These are phyloP conservation scores for Yamadazyma sp. DNA, from an alignment of 805 yeast species.

Conservation along the genomic window DNA sequence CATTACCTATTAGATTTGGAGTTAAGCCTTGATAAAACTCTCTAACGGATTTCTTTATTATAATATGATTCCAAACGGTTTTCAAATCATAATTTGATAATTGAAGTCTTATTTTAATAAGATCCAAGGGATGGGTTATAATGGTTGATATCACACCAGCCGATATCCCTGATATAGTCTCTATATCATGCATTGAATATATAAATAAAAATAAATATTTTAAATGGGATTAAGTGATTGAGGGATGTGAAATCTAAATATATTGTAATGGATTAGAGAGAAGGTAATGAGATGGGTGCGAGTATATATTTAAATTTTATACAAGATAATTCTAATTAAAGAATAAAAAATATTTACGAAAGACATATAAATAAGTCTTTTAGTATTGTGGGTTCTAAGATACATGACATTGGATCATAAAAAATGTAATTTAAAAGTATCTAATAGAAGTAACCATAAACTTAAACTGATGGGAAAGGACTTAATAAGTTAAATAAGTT, in stretches of 20 bases:
- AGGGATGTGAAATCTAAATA: no score
- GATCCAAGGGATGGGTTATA: conserved; percentile 85
- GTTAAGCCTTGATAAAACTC: conserved; percentile 66
- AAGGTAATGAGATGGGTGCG: neutral
- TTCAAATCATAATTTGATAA: conserved; percentile 29
- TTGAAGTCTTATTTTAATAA: conserved; percentile 81
- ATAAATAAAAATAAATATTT: no score
- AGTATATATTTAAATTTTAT: conserved; percentile 5
- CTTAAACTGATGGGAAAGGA: conserved; percentile 73
- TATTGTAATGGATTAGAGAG: no score
- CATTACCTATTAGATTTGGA: conserved; percentile 80
- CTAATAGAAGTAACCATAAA: no score
- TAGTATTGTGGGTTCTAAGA: neutral
- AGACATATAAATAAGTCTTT: neutral
- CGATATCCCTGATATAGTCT: conserved; percentile 65
- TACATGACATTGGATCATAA: no score
- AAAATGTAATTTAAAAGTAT: no score
- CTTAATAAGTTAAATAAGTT: conserved; percentile 71
- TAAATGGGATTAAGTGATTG: no score
- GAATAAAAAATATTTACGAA: neutral
- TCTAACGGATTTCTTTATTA: neutral
- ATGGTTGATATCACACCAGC: conserved; percentile 83
- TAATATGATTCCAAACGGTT: conserved; percentile 4
- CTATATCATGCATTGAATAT: no score
- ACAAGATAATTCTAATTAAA: no score